A percentile compares a stretch with the other conserved stretches of the same genome.
Conservation (phyloP, 2,329 filamentous ascomycete genomes). For the Ophiostoma montium region DNA sequence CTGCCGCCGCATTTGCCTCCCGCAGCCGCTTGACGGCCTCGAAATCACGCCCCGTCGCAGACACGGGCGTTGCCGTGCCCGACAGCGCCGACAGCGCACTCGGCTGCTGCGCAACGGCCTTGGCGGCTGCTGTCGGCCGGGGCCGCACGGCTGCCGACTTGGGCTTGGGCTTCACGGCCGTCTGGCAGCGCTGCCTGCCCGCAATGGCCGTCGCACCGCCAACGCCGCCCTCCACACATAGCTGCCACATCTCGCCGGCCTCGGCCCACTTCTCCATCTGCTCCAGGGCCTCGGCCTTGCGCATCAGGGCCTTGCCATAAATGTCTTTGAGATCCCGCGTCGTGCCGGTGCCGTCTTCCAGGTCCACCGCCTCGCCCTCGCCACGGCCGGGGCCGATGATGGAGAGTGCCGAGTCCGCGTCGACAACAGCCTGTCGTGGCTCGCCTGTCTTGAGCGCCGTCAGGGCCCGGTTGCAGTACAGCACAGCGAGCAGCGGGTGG, state of each 20-base stretch:
- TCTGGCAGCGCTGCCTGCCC: constrained; percentile 79
- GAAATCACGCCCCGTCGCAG: constrained; percentile 31
- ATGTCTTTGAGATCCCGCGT: constrained; percentile 82
- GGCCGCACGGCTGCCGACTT: constrained; percentile 34
- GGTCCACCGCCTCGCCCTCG: constrained; percentile 62
- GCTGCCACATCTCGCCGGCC: constrained; percentile 65
- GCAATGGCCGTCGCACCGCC: constrained; percentile 76
- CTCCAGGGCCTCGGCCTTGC: constrained; percentile 91
- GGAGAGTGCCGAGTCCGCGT: constrained; percentile 66
- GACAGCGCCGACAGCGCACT: constrained; percentile 27
- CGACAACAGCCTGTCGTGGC: constrained; percentile 70
- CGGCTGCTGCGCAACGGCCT: constrained; percentile 16
- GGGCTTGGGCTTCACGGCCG: constrained; percentile 64
- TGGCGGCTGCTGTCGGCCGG: constrained; percentile 23
- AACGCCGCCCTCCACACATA: constrained; percentile 69
- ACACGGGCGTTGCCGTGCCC: background rate
- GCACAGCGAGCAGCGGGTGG: constrained; percentile 76
- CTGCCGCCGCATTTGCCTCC: constrained; percentile 72
- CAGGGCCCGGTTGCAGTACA: constrained; percentile 81
- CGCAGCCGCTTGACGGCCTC: constrained; percentile 74
- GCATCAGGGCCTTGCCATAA: constrained; percentile 82
- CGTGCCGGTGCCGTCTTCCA: constrained; percentile 45
- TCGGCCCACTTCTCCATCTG: constrained; percentile 91
- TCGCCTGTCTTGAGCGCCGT: constrained; percentile 86
- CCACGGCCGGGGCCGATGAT: constrained; percentile 71